Base-by-base conservation (phyloP, 2,329 filamentous ascomycete species). In the Clarireedia homoeocarpa region DNA sequence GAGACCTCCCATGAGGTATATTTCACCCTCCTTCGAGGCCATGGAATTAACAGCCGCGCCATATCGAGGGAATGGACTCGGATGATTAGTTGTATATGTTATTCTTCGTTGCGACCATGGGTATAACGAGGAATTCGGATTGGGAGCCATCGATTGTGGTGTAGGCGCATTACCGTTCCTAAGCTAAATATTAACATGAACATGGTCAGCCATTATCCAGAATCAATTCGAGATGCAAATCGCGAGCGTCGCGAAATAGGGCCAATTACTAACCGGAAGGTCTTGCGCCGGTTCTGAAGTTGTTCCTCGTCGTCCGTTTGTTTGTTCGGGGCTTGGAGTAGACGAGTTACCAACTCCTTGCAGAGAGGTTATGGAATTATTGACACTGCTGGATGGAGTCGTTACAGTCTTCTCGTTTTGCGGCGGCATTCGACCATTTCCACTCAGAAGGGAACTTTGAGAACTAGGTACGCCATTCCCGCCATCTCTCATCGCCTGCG, bases 1-100 rank as follows among this genome's bases (percentile, higher is more conserved):
- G 59, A 99, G 74, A 51, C 94, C 94, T 61, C 94, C 94, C 91
- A 99, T 97, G 68, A 99, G 80, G 68, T 97, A 99, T 56, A 99
- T 88, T 65, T 95, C 90, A 58, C 95, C 95, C 72, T 99, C 94
- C 73, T 97, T 97, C 40, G 91, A 96, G 24, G 91, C 88, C 15
- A 87, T 80, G 0, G 91, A 82, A 71, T 99, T 99, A 70, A 96
- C 92, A 6, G 95, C 94, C 51, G 95, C 91, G 69, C 94, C 94
- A 79, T 99, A 99, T 70, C 94, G 85, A 14, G 94, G 94, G 65
- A 99, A 99, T 0, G 94, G 94, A 63, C 89, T 91, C 10, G 86
- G 81, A 67, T 91, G 85, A 2, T 85, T 81, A 5, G 89, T 84
- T 15, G 89, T 89, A 71, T 96, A 96, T 62, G 88, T 92, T 53